A percentile compares a stretch with the other conserved stretches of the same genome.
phyloP scores from a whole-genome alignment of 768 basidiomycete genomes.

The Hericium alpestre region DNA sequence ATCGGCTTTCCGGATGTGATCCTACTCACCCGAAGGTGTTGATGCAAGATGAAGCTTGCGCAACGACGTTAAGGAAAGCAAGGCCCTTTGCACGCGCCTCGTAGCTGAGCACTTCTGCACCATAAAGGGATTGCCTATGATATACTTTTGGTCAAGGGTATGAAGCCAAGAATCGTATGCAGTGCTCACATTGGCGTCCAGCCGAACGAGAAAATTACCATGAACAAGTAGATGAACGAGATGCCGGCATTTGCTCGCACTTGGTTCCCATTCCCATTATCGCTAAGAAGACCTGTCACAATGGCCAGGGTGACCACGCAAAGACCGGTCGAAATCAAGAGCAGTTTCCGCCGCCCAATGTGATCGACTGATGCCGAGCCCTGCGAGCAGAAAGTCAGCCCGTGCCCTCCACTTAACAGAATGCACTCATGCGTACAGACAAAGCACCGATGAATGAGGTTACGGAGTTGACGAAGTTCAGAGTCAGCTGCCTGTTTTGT shows the following conservation, averaged over 20 bases:
- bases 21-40: slow-evolving; percentile 38
- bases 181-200: slow-evolving; percentile 42
- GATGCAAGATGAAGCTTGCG: slow-evolving; percentile 33
- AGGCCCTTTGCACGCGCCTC: slow-evolving; percentile 43
- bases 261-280: slow-evolving; percentile 16
- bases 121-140: slow-evolving; percentile 40
- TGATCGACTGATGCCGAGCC: slow-evolving; percentile 38
- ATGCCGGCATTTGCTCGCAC: slow-evolving; percentile 40
- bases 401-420: background rate
- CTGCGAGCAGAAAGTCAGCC: slow-evolving; percentile 13
- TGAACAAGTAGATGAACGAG: slow-evolving; percentile 39
- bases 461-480: slow-evolving; percentile 43
- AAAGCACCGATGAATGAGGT: slow-evolving; percentile 34
- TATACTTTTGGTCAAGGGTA: background rate
- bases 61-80: slow-evolving; percentile 35
- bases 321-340: slow-evolving; percentile 28
- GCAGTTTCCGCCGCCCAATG: slow-evolving; percentile 35
- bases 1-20: background rate
- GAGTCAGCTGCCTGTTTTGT: slow-evolving; percentile 29
- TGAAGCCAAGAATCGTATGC: background rate
- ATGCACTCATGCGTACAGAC: slow-evolving; percentile 13
- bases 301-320: slow-evolving; percentile 34
- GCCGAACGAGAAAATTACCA: slow-evolving; percentile 44
- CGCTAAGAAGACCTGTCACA: slow-evolving; percentile 35
- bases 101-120: slow-evolving; percentile 41